Evolutionary conservation across 768 basidiomycete species (phyloP).

Genomic region (Agrocybe pediades): DNA sequence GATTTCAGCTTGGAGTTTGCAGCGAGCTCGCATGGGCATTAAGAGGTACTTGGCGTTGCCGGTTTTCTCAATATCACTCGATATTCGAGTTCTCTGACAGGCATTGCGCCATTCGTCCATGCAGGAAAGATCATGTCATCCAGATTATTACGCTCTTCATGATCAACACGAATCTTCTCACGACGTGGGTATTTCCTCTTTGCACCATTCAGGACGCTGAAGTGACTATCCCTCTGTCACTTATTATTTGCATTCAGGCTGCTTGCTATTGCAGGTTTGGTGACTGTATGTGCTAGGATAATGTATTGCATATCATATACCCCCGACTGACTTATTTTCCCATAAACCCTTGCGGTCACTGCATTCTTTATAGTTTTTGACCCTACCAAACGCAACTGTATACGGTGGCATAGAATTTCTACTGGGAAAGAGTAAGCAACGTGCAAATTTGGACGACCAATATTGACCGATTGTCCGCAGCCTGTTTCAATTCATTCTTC

Average conservation of each 20-base stretch:
- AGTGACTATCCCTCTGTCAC: neutral
- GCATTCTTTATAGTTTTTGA: constrained; percentile 5
- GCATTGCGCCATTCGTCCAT: neutral
- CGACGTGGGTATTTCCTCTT: constrained; percentile 8
- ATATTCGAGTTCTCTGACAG: neutral
- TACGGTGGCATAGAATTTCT: constrained; percentile 12
- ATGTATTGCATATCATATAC: neutral
- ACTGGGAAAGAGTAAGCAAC: constrained; percentile 12
- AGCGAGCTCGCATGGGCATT: constrained; percentile 4
- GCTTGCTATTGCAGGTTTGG: constrained; percentile 1
- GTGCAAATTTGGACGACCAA: too few relatives aligned
- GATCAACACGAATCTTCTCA: constrained; percentile 11
- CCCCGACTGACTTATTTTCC: neutral
- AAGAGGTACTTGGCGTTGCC: constrained; percentile 2
- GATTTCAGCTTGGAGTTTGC: constrained; percentile 6
- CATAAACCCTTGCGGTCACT: too few relatives aligned
- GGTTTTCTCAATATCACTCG: neutral
- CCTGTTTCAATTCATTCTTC: constrained; percentile 14
- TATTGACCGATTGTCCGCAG: neutral
- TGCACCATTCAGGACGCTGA: neutral
- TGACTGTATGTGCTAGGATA: too few relatives aligned
- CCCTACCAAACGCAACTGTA: constrained; percentile 10
- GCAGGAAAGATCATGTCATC: constrained; percentile 11
- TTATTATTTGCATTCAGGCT: neutral
- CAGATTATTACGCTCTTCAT: constrained; percentile 10